These are phyloP conservation scores for Pichia pseudocactophila DNA, from an alignment of 805 yeast species.

Conservation along the genomic window DNA sequence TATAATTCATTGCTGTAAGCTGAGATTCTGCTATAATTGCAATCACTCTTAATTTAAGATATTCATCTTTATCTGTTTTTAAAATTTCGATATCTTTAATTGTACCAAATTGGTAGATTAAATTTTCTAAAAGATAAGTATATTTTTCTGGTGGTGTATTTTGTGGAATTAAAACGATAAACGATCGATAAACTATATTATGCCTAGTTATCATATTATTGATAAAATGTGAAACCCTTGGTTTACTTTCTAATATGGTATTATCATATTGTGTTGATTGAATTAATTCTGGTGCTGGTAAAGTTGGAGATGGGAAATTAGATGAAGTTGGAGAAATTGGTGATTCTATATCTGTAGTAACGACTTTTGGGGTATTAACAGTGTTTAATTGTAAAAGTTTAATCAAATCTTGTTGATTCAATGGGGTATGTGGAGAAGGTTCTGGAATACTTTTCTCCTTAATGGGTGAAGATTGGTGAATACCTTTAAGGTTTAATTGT, in stretches of 20 bases:
- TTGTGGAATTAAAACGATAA: slow-evolving; percentile 7
- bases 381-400: not conserved
- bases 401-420: slow-evolving; percentile 5
- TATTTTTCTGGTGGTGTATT: not conserved
- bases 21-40: slow-evolving; percentile 1
- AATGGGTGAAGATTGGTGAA: not conserved
- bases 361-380: not conserved
- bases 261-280: not conserved
- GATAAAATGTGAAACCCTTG: slow-evolving; percentile 12
- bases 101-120: slow-evolving; percentile 10
- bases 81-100: slow-evolving; percentile 1
- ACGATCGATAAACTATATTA: slow-evolving; percentile 6
- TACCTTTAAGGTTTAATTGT: not conserved
- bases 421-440: slow-evolving; percentile 5
- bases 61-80: not conserved
- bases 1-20: not conserved
- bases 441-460: not conserved
- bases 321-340: slow-evolving; percentile 5
- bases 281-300: slow-evolving; percentile 2
- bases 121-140: slow-evolving; percentile 1
- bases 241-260: not conserved
- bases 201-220: slow-evolving; percentile 12
- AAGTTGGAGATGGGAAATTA: slow-evolving; percentile 10
- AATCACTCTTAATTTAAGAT: slow-evolving; percentile 4
- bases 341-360: not conserved